phyloP scores from a whole-genome alignment of 495 filamentous ascomycete genomes.

The Hypoxylon fragiforme region DNA sequence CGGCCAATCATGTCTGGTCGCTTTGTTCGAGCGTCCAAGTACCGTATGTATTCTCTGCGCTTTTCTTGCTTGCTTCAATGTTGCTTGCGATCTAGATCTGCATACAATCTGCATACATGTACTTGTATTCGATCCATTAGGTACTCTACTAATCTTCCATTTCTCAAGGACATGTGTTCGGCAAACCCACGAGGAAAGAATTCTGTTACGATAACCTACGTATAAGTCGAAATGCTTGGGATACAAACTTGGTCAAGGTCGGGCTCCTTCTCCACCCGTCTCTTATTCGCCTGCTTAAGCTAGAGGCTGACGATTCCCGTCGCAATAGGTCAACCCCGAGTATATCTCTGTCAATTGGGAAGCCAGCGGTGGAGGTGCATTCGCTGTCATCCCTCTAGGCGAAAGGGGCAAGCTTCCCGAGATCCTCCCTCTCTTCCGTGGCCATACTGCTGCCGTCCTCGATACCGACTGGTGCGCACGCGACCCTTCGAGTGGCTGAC shows the following conservation, averaged over 20 bases:
- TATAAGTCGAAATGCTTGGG: slow-evolving; percentile 97
- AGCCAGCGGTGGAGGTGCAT: slow-evolving; percentile 92
- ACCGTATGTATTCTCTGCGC: slow-evolving; percentile 69
- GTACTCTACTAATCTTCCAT: slow-evolving; percentile 35
- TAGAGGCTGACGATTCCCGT: slow-evolving; percentile 34
- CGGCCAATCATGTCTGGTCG: slow-evolving; percentile 78
- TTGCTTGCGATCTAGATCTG: too few species aligned
- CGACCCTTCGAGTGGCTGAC: slow-evolving; percentile 31
- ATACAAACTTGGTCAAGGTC: slow-evolving; percentile 97
- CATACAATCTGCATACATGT: too few species aligned
- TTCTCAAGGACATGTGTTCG: slow-evolving; percentile 89
- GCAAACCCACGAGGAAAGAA: slow-evolving; percentile 89
- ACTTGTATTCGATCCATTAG: too few species aligned
- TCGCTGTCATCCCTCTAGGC: slow-evolving; percentile 90
- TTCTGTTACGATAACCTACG: slow-evolving; percentile 92
- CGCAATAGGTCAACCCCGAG: slow-evolving; percentile 80
- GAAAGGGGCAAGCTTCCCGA: slow-evolving; percentile 90
- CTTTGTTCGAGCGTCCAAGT: slow-evolving; percentile 98
- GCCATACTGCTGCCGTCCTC: slow-evolving; percentile 91
- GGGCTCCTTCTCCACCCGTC: slow-evolving; percentile 19
- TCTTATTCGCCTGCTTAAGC: neutral
- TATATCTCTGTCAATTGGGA: slow-evolving; percentile 99
- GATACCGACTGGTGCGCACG: slow-evolving; percentile 91
- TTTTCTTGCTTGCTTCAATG: slow-evolving; percentile 31
- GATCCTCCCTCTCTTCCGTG: slow-evolving; percentile 90